Base-by-base conservation (phyloP, 2,329 filamentous ascomycete genomes). In the Aspergillus viridinutans region DNA sequence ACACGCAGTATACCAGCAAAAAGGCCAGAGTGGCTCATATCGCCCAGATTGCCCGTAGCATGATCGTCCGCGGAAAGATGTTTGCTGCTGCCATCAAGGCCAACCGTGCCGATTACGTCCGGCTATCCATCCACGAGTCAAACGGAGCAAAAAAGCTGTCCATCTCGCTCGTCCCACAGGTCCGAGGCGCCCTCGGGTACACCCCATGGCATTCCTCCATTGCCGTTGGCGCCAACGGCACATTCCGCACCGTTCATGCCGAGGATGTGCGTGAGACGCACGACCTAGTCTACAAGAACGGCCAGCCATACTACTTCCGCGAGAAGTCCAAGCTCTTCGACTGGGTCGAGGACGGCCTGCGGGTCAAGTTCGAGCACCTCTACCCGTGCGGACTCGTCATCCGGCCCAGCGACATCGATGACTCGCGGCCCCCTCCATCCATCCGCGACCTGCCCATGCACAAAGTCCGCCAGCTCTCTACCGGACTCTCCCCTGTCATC, bases 401-500 rank as follows among this genome's bases (percentile, higher is more conserved):
- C 43, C 61, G 61, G 2, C 65, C 66, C 2, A 55, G 53, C 3
- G 64, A 65, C 12, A 61, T 65, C 29, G 62, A 65, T 38, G 57
- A 65, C 50, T 50, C 64, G 40, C 61, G 67, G 9, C 52, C 58
- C 2, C 60, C 58, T 10, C 66, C 66, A 4, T 68, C 66, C 1
- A 61, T 69, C 48, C 54, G 57, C 4, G 56, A 38, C 14, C 56
- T 67, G 2, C 66, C 66, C 8, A 66, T 69, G 65, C 57, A 54
- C 10, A 69, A 68, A 45, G 60, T 68, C 38, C 63, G 66, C 2
- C 50, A 80, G 2, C 65, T 85, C 0, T 71, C 82, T 0, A 77
- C 83, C 56, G 65, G 71, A 32, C 81, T 81, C 63, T 84, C 83
- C 0, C 83, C 83, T 0, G 69, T 85, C 4, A 64, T 84, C 3